These are phyloP conservation scores for Mycosarcoma mackinlayi DNA, from an alignment of 1,284 basidiomycete genomes.

Conservation along the genomic window DNA sequence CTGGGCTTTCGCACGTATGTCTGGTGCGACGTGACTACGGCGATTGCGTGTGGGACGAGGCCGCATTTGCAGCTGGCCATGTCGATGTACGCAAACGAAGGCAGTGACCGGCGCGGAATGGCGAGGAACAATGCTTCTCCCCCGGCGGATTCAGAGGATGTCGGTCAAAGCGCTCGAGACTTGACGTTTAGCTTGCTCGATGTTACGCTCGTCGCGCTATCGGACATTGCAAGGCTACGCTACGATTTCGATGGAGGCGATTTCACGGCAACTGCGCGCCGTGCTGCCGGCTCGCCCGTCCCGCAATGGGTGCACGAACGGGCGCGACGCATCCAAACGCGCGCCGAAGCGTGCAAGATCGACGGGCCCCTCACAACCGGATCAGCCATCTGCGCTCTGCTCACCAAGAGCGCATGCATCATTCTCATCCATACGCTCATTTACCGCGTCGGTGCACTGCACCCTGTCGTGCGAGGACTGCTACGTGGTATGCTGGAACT, in stretches of 20 bases:
- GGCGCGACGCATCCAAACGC: slow-evolving; percentile 25
- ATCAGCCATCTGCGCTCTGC: slow-evolving; percentile 30
- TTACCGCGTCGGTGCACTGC: slow-evolving; percentile 39
- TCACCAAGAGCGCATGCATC: slow-evolving; percentile 30
- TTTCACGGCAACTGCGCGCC: slow-evolving; percentile 17
- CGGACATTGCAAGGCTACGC: slow-evolving; percentile 37
- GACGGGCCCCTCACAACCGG: slow-evolving; percentile 18
- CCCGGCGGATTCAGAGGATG: no score
- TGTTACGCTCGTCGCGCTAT: slow-evolving; percentile 25
- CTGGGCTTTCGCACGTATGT: slow-evolving; percentile 39
- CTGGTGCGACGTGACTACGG: slow-evolving; percentile 34
- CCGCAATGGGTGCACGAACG: slow-evolving; percentile 38
- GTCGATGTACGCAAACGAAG: slow-evolving; percentile 14
- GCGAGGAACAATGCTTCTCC: not conserved
- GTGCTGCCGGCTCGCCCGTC: slow-evolving; percentile 11
- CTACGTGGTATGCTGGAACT: slow-evolving; percentile 26
- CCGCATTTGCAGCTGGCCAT: slow-evolving; percentile 38
- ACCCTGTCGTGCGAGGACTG: slow-evolving; percentile 14
- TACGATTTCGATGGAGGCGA: slow-evolving; percentile 42
- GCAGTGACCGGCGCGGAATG: no score
- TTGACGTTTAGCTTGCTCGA: slow-evolving; percentile 31
- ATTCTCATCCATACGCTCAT: slow-evolving; percentile 38
- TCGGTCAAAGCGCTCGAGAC: not conserved
- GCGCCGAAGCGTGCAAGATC: slow-evolving; percentile 18
- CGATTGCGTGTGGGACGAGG: slow-evolving; percentile 34